Evolutionary conservation across 805 yeast species (phyloP).

Genomic region (Cephaloascus albidus): DNA sequence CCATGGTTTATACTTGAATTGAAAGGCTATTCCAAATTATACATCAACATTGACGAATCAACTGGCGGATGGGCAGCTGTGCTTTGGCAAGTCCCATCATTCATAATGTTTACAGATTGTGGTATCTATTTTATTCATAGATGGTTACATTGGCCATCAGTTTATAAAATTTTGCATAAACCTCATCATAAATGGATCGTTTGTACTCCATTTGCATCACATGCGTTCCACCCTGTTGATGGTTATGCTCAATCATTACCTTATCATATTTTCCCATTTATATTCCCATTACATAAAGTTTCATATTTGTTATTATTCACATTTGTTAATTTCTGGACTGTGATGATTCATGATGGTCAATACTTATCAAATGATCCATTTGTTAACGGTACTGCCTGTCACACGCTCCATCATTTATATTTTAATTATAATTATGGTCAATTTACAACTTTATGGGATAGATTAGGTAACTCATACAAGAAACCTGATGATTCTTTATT

Average conservation of each 20-base stretch:
- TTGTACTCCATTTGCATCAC: slow-evolving; percentile 96
- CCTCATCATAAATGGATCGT: slow-evolving; percentile 99
- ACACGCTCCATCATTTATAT: slow-evolving; percentile 92
- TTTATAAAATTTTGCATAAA: slow-evolving; percentile 83
- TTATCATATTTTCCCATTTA: slow-evolving; percentile 83
- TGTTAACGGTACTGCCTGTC: slow-evolving; percentile 97
- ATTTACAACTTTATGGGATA: slow-evolving; percentile 97
- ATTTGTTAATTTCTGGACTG: slow-evolving; percentile 96
- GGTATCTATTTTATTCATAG: slow-evolving; percentile 89
- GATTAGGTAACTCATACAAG: slow-evolving; percentile 90
- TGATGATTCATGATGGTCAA: slow-evolving; percentile 97
- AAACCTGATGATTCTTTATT: slow-evolving; percentile 84
- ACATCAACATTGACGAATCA: slow-evolving; percentile 52
- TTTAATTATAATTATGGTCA: slow-evolving; percentile 98
- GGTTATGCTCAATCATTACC: slow-evolving; percentile 92
- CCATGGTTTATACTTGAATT: slow-evolving; percentile 88
- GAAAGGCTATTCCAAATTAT: slow-evolving; percentile 74
- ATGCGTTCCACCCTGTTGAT: slow-evolving; percentile 97
- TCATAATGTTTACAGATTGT: slow-evolving; percentile 89
- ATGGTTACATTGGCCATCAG: slow-evolving; percentile 84
- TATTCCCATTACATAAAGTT: slow-evolving; percentile 88
- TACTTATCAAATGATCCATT: slow-evolving; percentile 88
- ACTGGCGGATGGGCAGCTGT: slow-evolving; percentile 65
- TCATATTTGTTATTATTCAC: slow-evolving; percentile 76
- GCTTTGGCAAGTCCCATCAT: slow-evolving; percentile 59